Percentiles rank a stretch among this genome's conserved stretches.
phyloP scores from a whole-genome alignment of 176 grass and related monocot species.

The Oryza glaberrima region DNA sequence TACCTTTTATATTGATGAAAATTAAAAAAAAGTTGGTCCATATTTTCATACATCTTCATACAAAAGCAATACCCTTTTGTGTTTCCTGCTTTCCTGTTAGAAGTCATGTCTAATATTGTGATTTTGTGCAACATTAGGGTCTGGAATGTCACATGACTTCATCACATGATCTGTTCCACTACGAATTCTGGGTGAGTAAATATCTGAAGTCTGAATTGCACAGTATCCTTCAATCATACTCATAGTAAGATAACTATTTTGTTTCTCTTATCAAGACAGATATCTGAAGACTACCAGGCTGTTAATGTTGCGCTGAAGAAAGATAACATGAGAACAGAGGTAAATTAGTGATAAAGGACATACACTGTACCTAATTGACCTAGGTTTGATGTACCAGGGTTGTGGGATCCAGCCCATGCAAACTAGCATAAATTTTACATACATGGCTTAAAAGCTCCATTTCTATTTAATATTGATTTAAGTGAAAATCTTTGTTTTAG shows the following conservation, averaged over 20 bases:
- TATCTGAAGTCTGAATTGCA: slow-evolving; percentile 43
- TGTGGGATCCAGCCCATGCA: background rate
- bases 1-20: too few relatives aligned
- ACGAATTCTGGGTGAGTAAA: slow-evolving; percentile 87
- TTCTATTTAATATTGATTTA: slow-evolving; percentile 6
- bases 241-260: slow-evolving; percentile 27
- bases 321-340: slow-evolving; percentile 61
- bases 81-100: slow-evolving; percentile 7
- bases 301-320: slow-evolving; percentile 70
- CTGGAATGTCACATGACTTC: slow-evolving; percentile 75
- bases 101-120: slow-evolving; percentile 36
- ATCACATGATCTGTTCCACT: slow-evolving; percentile 79
- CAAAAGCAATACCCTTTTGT: background rate
- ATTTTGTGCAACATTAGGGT: slow-evolving; percentile 57
- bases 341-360: slow-evolving; percentile 38
- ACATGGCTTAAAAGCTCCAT: slow-evolving; percentile 6
- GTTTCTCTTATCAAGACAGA: slow-evolving; percentile 51
- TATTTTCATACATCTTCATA: too few relatives aligned
- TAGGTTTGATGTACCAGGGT: background rate
- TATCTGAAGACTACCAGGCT: slow-evolving; percentile 68
- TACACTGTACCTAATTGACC: slow-evolving; percentile 1
- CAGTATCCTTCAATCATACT: slow-evolving; percentile 35
- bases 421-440: slow-evolving; percentile 6
- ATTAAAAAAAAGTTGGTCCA: too few relatives aligned
- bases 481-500: background rate